Percentiles rank a stretch among this genome's conserved stretches.
These are phyloP conservation scores for Metschnikowia gelsemii DNA, from an alignment of 805 yeast genomes.

Conservation along the genomic window DNA sequence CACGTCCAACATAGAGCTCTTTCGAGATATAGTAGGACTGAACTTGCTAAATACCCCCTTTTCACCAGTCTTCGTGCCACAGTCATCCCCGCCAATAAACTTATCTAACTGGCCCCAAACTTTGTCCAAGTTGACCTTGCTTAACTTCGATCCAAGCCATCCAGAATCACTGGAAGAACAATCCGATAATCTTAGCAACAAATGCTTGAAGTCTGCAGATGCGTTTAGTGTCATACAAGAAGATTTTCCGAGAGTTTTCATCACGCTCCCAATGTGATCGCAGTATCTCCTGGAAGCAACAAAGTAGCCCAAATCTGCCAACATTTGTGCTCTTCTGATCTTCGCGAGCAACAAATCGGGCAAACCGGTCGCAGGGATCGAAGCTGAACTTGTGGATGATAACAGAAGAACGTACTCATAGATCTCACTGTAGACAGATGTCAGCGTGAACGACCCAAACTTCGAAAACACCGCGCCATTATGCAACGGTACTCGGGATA, in stretches of 20 bases:
- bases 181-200: constrained; percentile 49
- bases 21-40: constrained; percentile 67
- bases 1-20: constrained; percentile 41
- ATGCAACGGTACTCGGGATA: constrained; percentile 28
- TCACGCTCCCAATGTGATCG: constrained; percentile 46
- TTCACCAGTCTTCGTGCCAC: constrained; percentile 36
- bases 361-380: constrained; percentile 39
- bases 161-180: constrained; percentile 47
- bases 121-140: constrained; percentile 69
- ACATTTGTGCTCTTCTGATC: constrained; percentile 61
- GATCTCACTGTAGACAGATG: constrained; percentile 57
- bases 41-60: constrained; percentile 68
- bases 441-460: constrained; percentile 38
- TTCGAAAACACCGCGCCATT: constrained; percentile 36
- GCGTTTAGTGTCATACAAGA: constrained; percentile 27
- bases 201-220: constrained; percentile 32
- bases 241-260: constrained; percentile 34
- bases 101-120: constrained; percentile 89
- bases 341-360: constrained; percentile 61
- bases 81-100: constrained; percentile 81
- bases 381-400: constrained; percentile 25
- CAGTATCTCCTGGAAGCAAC: constrained; percentile 61
- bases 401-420: constrained; percentile 54
- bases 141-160: constrained; percentile 64
- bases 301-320: constrained; percentile 65